These are phyloP conservation scores for Fusarium irregulare DNA, from an alignment of 2,329 filamentous ascomycete genomes.

Conservation along the genomic window DNA sequence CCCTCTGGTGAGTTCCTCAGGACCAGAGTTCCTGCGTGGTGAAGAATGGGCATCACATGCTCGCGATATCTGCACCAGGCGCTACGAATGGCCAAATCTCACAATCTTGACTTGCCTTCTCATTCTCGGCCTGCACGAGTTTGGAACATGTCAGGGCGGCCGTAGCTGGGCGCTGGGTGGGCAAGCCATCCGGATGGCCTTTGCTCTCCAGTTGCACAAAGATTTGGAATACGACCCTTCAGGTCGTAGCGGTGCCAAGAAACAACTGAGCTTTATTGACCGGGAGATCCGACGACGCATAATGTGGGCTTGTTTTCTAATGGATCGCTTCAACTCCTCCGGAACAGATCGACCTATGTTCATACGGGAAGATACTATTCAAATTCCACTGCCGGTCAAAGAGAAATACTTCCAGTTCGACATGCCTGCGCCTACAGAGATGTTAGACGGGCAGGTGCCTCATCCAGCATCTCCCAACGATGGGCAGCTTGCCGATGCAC, in stretches of 20 bases:
- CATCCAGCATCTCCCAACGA: constrained; percentile 71
- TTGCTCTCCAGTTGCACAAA: constrained; percentile 91
- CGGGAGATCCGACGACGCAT: constrained; percentile 91
- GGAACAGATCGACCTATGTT: constrained; percentile 93
- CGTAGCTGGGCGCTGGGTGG: constrained; percentile 96
- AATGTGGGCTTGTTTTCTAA: constrained; percentile 98
- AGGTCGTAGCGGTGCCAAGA: constrained; percentile 68
- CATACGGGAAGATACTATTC: constrained; percentile 87
- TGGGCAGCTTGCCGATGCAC: constrained; percentile 73
- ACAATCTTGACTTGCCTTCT: constrained; percentile 93
- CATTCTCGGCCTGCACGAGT: constrained; percentile 91
- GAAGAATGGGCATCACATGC: constrained; percentile 91
- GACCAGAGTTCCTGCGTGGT: constrained; percentile 82
- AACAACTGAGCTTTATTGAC: constrained; percentile 86
- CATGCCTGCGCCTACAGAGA: constrained; percentile 88
- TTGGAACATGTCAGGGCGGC: constrained; percentile 95
- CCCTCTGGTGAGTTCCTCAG: constrained; percentile 79
- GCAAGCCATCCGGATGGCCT: constrained; percentile 96
- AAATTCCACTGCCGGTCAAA: constrained; percentile 90
- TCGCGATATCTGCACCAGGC: constrained; percentile 85
- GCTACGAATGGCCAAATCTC: constrained; percentile 95
- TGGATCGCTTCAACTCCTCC: constrained; percentile 98
- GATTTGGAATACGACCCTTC: constrained; percentile 86
- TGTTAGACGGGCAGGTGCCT: constrained; percentile 76
- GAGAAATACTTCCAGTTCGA: constrained; percentile 92